Evolutionary conservation across 257 asterid genomes (phyloP), one percentile per base, ranked within the genome.

Genomic region (Lithospermum erythrorhizon): DNA sequence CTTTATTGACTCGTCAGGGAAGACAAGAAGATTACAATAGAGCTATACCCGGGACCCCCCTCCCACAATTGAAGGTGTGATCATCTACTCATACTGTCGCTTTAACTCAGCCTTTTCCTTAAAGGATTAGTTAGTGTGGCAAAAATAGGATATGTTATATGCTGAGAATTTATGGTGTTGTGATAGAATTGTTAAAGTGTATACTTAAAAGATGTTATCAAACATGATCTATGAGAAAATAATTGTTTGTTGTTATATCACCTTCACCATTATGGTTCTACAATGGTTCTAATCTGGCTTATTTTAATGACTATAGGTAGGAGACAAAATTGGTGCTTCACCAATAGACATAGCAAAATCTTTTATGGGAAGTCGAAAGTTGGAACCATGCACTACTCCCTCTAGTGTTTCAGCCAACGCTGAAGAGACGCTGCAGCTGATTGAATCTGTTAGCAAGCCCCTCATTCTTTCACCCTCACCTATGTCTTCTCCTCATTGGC

Each of bases 271-370:
- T 59, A 9, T 37, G 55, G 13, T 41, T 3, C 25, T 23, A 35
- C 53, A 19, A 9, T 53, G 27, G 20, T 53, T n/a, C 62, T 47
- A 61, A 47, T 22, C 21, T 9, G 19, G 41, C 37, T 58, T n/a
- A 23, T 21, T 30, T n/a, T 19, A 27, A 37, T 21, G 66, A 72
- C 55, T 73, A 70, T 78, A 90, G 97, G 85, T 78, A 52, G 76
- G 77, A 41, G 78, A 61, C 76, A 87, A 75, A 67, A 82, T 81
- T 73, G 72, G 87, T 72, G 86, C 96, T 63, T 84, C 95, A 9
- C 96, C 96, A 51, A 73, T 93, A 56, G 96, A 89, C 66, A 76
- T 93, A 78, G 99, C 99, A 47, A 90, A 81, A 73, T 94, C 96
- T 56, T 93, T 80, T 77, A 93, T 93, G 96, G 85, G 95, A 71